A percentile compares a stretch with the other conserved stretches of the same genome.
Evolutionary conservation across 495 filamentous ascomycete genomes (phyloP).

Genomic region (Pyronema domesticum): DNA sequence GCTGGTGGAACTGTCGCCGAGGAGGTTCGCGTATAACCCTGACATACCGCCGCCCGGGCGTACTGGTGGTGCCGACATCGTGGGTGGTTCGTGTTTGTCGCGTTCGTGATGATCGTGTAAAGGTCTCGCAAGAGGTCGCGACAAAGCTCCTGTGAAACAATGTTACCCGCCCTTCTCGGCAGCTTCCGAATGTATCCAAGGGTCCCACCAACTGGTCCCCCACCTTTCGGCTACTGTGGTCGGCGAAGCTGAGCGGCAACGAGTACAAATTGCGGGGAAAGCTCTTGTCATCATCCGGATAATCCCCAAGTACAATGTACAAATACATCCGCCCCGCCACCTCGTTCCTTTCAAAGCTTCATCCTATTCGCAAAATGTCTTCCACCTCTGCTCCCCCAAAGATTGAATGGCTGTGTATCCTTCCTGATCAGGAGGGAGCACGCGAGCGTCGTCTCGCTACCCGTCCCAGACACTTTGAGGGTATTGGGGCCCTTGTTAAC

Average conservation of each 20-base stretch:
- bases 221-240: background rate
- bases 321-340: background rate
- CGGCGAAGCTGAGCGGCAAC: background rate
- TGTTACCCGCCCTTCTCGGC: background rate
- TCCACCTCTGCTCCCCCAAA: slow-evolving; percentile 29
- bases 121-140: background rate
- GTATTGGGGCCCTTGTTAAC: slow-evolving; percentile 29
- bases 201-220: background rate
- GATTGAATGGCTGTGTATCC: slow-evolving; percentile 68
- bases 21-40: slow-evolving; percentile 44
- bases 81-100: background rate
- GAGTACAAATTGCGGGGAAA: background rate
- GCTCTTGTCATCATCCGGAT: too few species aligned
- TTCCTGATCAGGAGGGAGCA: slow-evolving; percentile 57
- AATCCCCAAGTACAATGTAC: background rate
- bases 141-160: background rate
- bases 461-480: slow-evolving; percentile 44
- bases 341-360: background rate
- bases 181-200: background rate
- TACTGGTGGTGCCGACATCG: slow-evolving; percentile 15
- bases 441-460: slow-evolving; percentile 52
- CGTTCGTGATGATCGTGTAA: background rate
- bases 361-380: background rate
- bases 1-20: slow-evolving; percentile 33
- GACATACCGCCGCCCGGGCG: slow-evolving; percentile 18